Base-by-base conservation (phyloP, 176 grass and related monocot species). In the Rhipidocladum racemiflorum region DNA sequence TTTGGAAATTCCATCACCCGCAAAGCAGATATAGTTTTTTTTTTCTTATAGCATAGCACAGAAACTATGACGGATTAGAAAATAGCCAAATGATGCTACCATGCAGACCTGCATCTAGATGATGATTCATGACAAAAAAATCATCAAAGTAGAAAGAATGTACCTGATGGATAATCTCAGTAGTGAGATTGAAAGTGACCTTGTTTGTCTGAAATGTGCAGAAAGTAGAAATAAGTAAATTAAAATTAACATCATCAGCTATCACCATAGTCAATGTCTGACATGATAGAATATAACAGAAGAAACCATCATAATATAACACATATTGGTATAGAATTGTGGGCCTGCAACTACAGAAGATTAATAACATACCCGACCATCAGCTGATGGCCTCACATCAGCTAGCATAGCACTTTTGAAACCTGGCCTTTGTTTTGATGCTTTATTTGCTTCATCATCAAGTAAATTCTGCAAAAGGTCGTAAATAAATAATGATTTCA, bases 121-220 rank as follows among this genome's bases (percentile, higher is more conserved):
- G 70, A 70, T 68, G 10, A 30, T 49, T 68, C 35, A 16, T 53
- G 30, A 64, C 43, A 57, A 53, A 60, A 60, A 1, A 48, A 32
- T 54, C 12, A 68, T 35, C 23, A 61, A 68, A 70, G 72, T 55
- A 80, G 76, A 72, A 83, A 57, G 34, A 46, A 83, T 10, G 35
- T 84, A 97, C 95, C 92, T 94, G 92, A 77, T 97, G 88, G 79
- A 94, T 93, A 67, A 93, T 97, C 90, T 97, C 95, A 27, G 95
- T 77, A 21, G 90, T 97, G 35, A 97, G 82, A 86, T 80, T 94
- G 70, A 97, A 97, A 50, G 92, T 97, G 75, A 97, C 92, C 74
- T 97, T 97, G 74, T 97, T 97, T 10, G 92, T 94, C 95, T 97
- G 85, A 43, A 86, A 78, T 53, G 81, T 82, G 70, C 13, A 44